Evolutionary conservation across 2,329 filamentous ascomycete genomes (phyloP), one percentile per base, ranked within the genome.

Genomic region (Epichloe brachyelytri): DNA sequence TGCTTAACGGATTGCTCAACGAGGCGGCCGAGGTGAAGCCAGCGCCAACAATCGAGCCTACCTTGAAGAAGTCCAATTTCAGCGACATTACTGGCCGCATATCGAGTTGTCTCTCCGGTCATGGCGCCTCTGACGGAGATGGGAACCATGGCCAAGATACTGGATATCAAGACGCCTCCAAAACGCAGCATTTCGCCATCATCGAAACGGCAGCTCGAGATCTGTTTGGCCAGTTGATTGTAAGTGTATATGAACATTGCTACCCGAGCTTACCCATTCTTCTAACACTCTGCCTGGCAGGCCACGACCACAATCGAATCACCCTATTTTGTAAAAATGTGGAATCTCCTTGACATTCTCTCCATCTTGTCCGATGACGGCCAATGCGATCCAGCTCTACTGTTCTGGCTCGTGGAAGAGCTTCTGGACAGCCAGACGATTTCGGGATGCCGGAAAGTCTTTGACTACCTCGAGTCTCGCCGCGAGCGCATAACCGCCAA

Each of bases 361-460:
- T 85, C 86, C 1, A 82, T 94, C 38, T 82, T 95, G 54, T 90
- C 88, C 54, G 91, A 95, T 62, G 80, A 83, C 63, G 85, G 84
- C 73, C 77, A 76, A 70, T 82, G 73, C 63, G 89, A 95, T 56
- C 81, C 88, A 0, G 86, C 85, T 17, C 74, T 98, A 8, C 76
- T 93, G 7, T 89, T 95, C 61, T 90, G 87, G 78, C 79, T 98
- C 15, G 82, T 96, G 19, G 93, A 99, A 65, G 93, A 97, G 67
- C 78, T 98, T 1, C 77, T 98, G 26, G 94, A 98, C 66, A 95
- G 89, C 62, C 91, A 98, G 66, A 95, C 90, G 0, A 95, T 96
- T 41, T 79, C 88, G 22, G 90, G 88, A 34, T 98, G 93, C 64
- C 83, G 89, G 54, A 86, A 80, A 54, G 85, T 97, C 14, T 97